phyloP scores from a whole-genome alignment of 306 rosid species.

The Lotus japonicus region DNA sequence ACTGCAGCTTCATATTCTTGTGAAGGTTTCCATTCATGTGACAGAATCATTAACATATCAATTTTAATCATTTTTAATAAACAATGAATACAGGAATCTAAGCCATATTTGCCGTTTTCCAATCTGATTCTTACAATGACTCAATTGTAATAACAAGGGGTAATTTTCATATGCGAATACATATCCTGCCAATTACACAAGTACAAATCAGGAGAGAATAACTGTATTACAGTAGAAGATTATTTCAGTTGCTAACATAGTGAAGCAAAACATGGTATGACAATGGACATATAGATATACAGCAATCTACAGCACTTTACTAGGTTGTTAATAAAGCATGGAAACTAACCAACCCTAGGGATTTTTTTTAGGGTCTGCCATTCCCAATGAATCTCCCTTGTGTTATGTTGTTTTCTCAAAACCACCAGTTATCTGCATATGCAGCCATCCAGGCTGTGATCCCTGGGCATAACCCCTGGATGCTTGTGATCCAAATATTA shows the following conservation, averaged over 20 bases:
- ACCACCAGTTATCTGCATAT: slow-evolving; percentile 81
- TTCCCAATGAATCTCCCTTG: background rate
- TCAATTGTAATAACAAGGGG: background rate
- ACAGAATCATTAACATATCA: background rate
- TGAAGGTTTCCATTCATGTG: background rate
- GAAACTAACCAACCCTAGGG: slow-evolving; percentile 1
- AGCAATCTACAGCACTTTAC: slow-evolving; percentile 29
- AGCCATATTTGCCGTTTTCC: background rate
- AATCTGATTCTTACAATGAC: slow-evolving; percentile 1
- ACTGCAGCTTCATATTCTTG: background rate
- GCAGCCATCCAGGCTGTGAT: slow-evolving; percentile 73
- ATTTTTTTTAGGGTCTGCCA: slow-evolving; percentile 3
- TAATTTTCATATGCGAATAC: background rate
- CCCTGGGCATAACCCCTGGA: slow-evolving; percentile 56
- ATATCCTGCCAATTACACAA: slow-evolving; percentile 16
- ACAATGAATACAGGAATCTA: slow-evolving; percentile 8
- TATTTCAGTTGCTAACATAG: slow-evolving; percentile 18
- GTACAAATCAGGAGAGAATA: slow-evolving; percentile 15
- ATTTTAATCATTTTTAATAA: background rate
- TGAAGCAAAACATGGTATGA: slow-evolving; percentile 19
- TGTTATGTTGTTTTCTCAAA: slow-evolving; percentile 56
- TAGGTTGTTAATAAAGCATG: slow-evolving; percentile 24
- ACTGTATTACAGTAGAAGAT: background rate
- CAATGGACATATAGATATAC: slow-evolving; percentile 25
- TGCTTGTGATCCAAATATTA: slow-evolving; percentile 67